A percentile compares a stretch with the other conserved stretches of the same genome.
Evolutionary conservation across 441 rosid genomes (phyloP).

Genomic region (Gossypium aridum): DNA sequence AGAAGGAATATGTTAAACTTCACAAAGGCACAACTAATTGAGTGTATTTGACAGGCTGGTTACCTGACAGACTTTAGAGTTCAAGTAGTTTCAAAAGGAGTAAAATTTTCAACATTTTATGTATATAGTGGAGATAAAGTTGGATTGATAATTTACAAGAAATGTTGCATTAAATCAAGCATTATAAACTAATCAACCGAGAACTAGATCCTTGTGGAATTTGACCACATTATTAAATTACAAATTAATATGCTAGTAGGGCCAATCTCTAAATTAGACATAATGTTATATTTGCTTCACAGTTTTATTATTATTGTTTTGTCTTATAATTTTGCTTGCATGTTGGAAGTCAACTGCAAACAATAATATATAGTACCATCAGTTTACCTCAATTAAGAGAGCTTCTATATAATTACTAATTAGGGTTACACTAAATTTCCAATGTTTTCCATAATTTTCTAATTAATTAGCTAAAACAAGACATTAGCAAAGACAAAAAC

Average conservation of each 20-base stretch:
- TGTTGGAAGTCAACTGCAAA: neutral
- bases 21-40: neutral
- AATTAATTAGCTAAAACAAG: neutral
- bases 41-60: neutral
- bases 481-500: neutral
- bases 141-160: neutral
- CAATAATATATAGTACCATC: neutral
- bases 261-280: neutral
- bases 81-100: neutral
- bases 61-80: neutral
- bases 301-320: neutral
- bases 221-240: neutral
- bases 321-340: neutral
- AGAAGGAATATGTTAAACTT: constrained; percentile 7
- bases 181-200: neutral
- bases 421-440: neutral
- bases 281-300: neutral
- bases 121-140: neutral
- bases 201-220: constrained; percentile 6
- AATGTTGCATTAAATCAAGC: neutral
- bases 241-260: neutral
- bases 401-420: neutral
- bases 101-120: neutral
- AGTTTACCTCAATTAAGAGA: neutral
- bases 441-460: neutral